Evolutionary conservation across 192 early-diverging fungal species (phyloP), one percentile per base, ranked within the genome.

Genomic region (Podila epicladia): DNA sequence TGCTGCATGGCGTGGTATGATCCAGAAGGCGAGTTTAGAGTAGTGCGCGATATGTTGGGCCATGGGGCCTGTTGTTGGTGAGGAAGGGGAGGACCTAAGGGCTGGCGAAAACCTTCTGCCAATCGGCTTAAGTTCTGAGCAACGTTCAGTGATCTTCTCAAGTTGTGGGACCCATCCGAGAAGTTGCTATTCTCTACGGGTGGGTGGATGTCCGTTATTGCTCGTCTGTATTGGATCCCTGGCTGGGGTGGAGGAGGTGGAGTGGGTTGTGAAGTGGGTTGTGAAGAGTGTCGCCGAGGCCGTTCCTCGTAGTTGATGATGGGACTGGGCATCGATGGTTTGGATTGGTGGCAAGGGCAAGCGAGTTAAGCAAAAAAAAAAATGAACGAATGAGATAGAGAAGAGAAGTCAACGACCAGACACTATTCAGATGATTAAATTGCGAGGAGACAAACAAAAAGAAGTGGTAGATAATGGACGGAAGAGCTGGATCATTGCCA

Each of bases 161-260:
- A 62, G 19, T 35, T 69, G 29, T 75, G 74, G 13, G 74, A 75
- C 24, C 74, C 67, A 35, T 75, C 67, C 11, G 74, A 75, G 62
- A 75, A 75, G n/a, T 2, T 55, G 53, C 5, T 26, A 24, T 7
- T 26, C 13, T 55, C 53, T 26, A 26, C 19, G 12, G 17, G 6
- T 4, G n/a, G 19, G 9, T 55, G 26, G 53, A n/a, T 17, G 22
- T 55, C 53, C 12, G 24, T 26, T 24, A 22, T 55, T 26, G 53
- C 20, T 26, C 53, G n/a, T 55, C 19, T 55, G 22, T 55, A 55
- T 11, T 55, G 53, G 53, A 55, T 55, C 24, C 53, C 53, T 22
- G 22, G 11, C 22, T 26, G n/a, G 8, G 53, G 53, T 11, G 53
- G 20, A 24, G 53, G 5, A n/a, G n/a, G 53, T 55, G 53, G 53